Evolutionary conservation across 768 basidiomycete genomes (phyloP).

Genomic region (Terana coerulea): DNA sequence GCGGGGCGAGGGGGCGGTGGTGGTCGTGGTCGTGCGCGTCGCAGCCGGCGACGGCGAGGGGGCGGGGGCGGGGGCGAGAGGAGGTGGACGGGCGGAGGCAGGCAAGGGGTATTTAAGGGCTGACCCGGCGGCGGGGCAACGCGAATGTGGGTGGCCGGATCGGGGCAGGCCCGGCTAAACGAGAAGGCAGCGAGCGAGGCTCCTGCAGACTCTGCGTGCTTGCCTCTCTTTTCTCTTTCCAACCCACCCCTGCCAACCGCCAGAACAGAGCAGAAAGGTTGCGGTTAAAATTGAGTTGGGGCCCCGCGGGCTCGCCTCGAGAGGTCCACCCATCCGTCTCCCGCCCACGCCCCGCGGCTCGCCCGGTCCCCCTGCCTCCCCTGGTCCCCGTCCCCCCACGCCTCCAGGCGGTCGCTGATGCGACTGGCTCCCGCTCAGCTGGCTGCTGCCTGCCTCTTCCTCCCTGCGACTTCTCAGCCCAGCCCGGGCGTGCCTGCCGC

Average conservation of each 20-base stretch:
- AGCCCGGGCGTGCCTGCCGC: neutral
- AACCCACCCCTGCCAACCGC: constrained; percentile 7
- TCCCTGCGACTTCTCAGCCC: neutral
- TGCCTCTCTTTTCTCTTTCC: neutral
- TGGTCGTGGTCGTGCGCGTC: neutral
- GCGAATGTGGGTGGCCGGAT: constrained; percentile 1
- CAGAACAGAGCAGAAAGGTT: constrained; percentile 1
- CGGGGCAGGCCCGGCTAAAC: constrained; percentile 5
- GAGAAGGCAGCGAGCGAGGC: neutral
- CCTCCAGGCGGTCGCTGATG: neutral
- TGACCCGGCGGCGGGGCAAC: neutral
- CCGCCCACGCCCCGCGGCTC: neutral
- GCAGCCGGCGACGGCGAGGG: neutral
- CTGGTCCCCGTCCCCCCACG: neutral
- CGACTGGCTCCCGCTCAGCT: neutral
- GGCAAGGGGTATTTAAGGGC: constrained; percentile 15
- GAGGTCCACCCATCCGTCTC: too few relatives aligned
- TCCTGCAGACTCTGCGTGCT: neutral
- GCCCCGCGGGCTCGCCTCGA: too few relatives aligned
- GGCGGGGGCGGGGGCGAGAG: constrained; percentile 3
- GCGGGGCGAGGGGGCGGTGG: neutral
- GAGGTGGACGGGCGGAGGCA: constrained; percentile 3
- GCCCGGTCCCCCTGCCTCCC: constrained; percentile 2
- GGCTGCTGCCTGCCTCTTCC: constrained; percentile 6
- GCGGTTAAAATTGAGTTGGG: too few relatives aligned